Percentiles rank a stretch among this genome's conserved stretches.
Evolutionary conservation across 1,139 yeast species (phyloP).

Genomic region (Hyphopichia wangnamkhiaoensis): DNA sequence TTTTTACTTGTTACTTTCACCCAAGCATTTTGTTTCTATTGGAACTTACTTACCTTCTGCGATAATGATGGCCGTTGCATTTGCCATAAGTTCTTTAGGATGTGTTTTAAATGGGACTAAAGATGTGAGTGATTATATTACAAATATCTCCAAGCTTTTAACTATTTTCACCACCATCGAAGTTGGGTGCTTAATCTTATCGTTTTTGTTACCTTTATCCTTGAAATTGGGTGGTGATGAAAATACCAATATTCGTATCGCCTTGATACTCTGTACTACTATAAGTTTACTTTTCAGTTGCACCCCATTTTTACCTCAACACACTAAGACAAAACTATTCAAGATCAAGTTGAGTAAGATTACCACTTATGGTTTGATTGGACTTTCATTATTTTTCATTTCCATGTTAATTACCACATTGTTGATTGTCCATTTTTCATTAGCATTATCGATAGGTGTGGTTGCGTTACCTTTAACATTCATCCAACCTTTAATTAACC

Average conservation of each 20-base stretch:
- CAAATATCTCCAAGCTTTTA: constrained; percentile 27
- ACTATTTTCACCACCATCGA: constrained; percentile 37
- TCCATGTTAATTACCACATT: constrained; percentile 73
- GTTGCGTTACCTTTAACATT: constrained; percentile 72
- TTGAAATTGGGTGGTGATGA: constrained; percentile 11
- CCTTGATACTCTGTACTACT: constrained; percentile 20
- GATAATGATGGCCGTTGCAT: constrained; percentile 67
- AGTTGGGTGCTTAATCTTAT: constrained; percentile 22
- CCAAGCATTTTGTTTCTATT: constrained; percentile 82
- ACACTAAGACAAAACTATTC: constrained; percentile 4
- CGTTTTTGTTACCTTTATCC: constrained; percentile 3
- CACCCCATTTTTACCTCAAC: constrained; percentile 17
- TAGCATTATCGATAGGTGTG: constrained; percentile 71
- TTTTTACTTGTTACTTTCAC: constrained; percentile 81
- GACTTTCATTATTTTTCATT: constrained; percentile 56
- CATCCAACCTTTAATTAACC: constrained; percentile 45
- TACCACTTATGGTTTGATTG: constrained; percentile 29
- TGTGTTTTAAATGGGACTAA: constrained; percentile 50
- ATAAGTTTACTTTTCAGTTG: constrained; percentile 20
- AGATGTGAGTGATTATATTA: constrained; percentile 21
- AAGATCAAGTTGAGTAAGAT: constrained; percentile 18
- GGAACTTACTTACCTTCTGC: constrained; percentile 94
- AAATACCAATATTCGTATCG: constrained; percentile 15
- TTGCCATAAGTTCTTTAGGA: constrained; percentile 70
- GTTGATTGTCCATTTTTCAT: constrained; percentile 79